phyloP scores from a whole-genome alignment of 2,329 filamentous ascomycete species.

The Mollisiaceae sp. region DNA sequence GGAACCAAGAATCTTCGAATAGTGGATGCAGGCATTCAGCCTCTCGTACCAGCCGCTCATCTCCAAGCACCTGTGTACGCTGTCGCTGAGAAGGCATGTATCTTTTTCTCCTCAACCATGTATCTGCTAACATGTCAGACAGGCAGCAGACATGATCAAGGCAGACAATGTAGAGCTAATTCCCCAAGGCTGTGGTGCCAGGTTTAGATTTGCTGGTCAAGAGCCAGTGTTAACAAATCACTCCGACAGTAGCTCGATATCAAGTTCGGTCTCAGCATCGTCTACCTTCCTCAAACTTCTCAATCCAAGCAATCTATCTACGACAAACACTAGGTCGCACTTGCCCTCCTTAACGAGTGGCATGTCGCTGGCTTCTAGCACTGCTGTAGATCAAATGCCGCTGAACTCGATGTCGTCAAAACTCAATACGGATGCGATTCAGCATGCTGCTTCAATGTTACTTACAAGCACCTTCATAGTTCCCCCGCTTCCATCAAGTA shows the following conservation, averaged over 20 bases:
- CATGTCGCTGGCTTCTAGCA: neutral
- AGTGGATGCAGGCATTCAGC: constrained; percentile 38
- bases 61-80: constrained; percentile 35
- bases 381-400: constrained; percentile 9
- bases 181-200: constrained; percentile 22
- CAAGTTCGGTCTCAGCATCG: constrained; percentile 7
- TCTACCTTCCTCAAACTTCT: constrained; percentile 23
- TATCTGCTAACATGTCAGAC: neutral
- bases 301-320: neutral
- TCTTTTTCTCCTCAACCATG: neutral
- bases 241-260: neutral
- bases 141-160: constrained; percentile 39
- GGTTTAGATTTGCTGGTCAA: constrained; percentile 14
- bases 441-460: constrained; percentile 19
- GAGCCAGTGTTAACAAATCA: constrained; percentile 17
- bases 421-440: constrained; percentile 16
- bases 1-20: constrained; percentile 36
- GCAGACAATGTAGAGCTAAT: constrained; percentile 27
- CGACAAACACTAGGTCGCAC: neutral
- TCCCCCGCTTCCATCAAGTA: too few relatives aligned
- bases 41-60: constrained; percentile 33
- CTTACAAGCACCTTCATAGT: neutral
- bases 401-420: neutral
- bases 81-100: constrained; percentile 36
- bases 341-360: neutral